Base-by-base conservation (phyloP, 768 basidiomycete genomes). In the Psilocybe sp. region DNA sequence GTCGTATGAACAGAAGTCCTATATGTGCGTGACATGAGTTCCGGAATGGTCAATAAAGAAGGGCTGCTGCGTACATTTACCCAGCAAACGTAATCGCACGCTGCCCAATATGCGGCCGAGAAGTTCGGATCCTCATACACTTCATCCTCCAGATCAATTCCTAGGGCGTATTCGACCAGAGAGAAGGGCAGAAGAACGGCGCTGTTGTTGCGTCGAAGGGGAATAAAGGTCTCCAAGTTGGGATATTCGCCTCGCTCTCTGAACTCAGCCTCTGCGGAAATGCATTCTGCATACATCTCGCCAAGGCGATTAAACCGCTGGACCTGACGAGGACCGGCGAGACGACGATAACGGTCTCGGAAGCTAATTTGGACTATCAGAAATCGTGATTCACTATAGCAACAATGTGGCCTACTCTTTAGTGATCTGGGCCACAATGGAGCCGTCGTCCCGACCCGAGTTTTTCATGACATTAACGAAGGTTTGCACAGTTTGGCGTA, bases 1-100 rank as follows among this genome's bases (percentile, higher is more conserved):
- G 63, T 85, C 80, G 65, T 87, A 88, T 5, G 83, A 86, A 59
- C 84, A 86, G 13, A 87, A 65, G 52, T 88, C 84, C 85, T 85
- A 57, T 39, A 54, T 47, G 13, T 36, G 20, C 18, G 40, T 40
- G 44, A 57, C 38, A 34, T 53, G 14, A 49, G 44, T 40, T 16
- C 31, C 44, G 23, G 34, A 34, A 43, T 13, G 46, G 15, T 10
- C 19, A 13, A 16, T 4, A n/a, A 14, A 41, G 33, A 47, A 34
- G 13, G 23, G 37, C 41, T 14, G 35, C 28, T 16, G 66, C 79
- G 64, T 52, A 87, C 85, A 63, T 89, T 88, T 16, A 84, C 69
- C 84, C 80, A 87, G 64, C 79, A 81, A 46, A 88, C 78, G 56
- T 84, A 71, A 62, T 89, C 86, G 37, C 76, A 76, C 7, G 80